Percentiles rank a stretch among this genome's conserved stretches.
Evolutionary conservation across 2,329 filamentous ascomycete genomes (phyloP).

Genomic region (Orbilia ellipsospora): DNA sequence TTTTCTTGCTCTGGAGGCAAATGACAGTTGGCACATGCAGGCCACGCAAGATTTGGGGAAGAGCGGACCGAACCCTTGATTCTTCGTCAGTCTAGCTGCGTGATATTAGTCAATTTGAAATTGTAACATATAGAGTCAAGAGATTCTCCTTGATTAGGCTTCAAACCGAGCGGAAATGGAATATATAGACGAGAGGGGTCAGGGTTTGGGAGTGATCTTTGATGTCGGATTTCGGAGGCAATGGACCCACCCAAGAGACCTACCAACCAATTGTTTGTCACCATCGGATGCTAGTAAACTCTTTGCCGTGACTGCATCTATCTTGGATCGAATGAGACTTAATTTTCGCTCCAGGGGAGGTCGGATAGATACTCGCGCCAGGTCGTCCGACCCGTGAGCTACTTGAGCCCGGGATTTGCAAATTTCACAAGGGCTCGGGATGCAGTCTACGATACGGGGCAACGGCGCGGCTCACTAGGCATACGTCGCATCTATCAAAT

Average conservation of each 20-base stretch:
- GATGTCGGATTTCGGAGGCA: constrained; percentile 16
- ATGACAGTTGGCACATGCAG: constrained; percentile 53
- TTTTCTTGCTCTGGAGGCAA: constrained; percentile 26
- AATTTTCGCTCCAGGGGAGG: constrained; percentile 5
- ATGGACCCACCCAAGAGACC: constrained; percentile 40
- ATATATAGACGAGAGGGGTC: constrained; percentile 51
- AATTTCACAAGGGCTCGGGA: not conserved
- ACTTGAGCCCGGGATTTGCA: not conserved
- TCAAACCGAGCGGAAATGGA: constrained; percentile 27
- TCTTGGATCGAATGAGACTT: not conserved
- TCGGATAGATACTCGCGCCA: constrained; percentile 6
- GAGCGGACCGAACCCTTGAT: constrained; percentile 47
- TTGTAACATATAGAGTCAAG: constrained; percentile 17
- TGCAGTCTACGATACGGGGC: no score
- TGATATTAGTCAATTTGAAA: constrained; percentile 52
- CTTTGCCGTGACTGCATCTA: constrained; percentile 25
- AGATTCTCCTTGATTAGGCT: constrained; percentile 19
- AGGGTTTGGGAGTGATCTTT: constrained; percentile 31
- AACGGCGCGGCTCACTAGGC: no score
- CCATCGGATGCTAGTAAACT: constrained; percentile 31
- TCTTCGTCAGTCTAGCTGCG: constrained; percentile 31
- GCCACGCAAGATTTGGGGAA: constrained; percentile 45
- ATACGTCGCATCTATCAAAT: no score
- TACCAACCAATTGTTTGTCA: constrained; percentile 38
- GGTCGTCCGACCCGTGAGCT: constrained; percentile 14